Base-by-base conservation (phyloP, 257 asterid species). In the Plectranthus barbatus region DNA sequence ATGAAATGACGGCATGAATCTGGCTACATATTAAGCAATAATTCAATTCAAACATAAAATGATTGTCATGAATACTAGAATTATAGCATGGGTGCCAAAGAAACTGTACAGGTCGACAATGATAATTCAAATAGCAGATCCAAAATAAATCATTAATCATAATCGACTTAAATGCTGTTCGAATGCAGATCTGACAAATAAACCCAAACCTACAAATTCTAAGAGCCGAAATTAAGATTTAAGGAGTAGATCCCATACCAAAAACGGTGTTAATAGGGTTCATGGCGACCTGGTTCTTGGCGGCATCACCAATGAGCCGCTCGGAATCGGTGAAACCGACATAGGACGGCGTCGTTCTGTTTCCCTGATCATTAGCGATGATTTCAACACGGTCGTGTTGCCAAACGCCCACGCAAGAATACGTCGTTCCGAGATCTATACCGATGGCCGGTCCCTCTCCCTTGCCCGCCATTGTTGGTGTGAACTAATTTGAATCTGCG, bases 201-300 rank as follows among this genome's bases (percentile, higher is more conserved):
- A n/a, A n/a, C n/a, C n/a, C n/a, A n/a, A n/a, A n/a, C n/a, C n/a
- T n/a, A n/a, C n/a, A n/a, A n/a, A n/a, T n/a, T n/a, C n/a, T n/a
- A n/a, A n/a, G n/a, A n/a, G n/a, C n/a, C n/a, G n/a, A n/a, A n/a
- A n/a, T n/a, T n/a, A n/a, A n/a, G n/a, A n/a, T n/a, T n/a, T n/a
- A n/a, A n/a, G n/a, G 31, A 45, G 62, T 7, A 29, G 8, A 39
- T 40, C 55, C 19, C 81, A 47, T 79, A 84, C 96, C 96, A 1
- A 88, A 88, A 26, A 88, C 96, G 0, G 96, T 88, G 84, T 86
- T 88, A 5, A 59, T 72, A 46, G 92, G 92, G 78, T 86, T 88
- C 96, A 86, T 88, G 42, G 96, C 96, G 17, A 86, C 96, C 85
- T 88, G 96, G 31, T 88, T 88, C 87, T 86, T 88, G 3, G 96